Percentiles rank a stretch among this genome's conserved stretches.
phyloP scores from a whole-genome alignment of 352 stramenopile genomes.

The Pythium rhizo-oryzae region DNA sequence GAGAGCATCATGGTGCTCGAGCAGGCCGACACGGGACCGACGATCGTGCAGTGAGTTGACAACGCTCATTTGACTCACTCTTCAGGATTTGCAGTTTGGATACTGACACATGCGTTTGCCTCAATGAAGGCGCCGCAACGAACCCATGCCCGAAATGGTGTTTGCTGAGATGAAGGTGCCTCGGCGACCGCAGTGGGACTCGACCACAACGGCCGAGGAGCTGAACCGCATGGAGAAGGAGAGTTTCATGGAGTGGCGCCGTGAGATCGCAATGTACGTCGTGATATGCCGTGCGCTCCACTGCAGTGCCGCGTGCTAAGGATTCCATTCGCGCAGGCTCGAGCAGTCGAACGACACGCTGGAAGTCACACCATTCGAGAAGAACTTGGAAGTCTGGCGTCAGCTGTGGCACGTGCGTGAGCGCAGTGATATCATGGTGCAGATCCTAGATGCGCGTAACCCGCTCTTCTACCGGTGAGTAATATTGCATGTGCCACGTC shows the following conservation, averaged over 20 bases:
- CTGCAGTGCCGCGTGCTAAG: background rate
- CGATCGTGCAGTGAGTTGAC: constrained; percentile 63
- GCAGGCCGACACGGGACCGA: constrained; percentile 50
- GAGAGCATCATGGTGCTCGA: constrained; percentile 87
- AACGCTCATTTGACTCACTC: background rate
- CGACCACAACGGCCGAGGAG: constrained; percentile 94
- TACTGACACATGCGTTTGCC: too few relatives aligned
- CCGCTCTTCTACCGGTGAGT: constrained; percentile 96
- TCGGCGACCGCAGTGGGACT: constrained; percentile 94
- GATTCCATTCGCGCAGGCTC: constrained; percentile 36
- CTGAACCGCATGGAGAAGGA: constrained; percentile 96
- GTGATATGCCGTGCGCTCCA: background rate
- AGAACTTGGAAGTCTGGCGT: constrained; percentile 99
- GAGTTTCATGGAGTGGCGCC: constrained; percentile 98
- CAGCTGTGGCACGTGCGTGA: constrained; percentile 99
- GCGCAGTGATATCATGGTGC: constrained; percentile 96
- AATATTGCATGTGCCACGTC: background rate
- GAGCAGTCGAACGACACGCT: constrained; percentile 77
- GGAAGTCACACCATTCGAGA: constrained; percentile 99
- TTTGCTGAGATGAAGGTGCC: constrained; percentile 98
- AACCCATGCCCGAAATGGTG: constrained; percentile 76
- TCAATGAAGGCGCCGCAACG: constrained; percentile 49
- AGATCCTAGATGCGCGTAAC: constrained; percentile 99
- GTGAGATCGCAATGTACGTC: constrained; percentile 92
- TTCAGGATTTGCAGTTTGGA: too few relatives aligned